Evolutionary conservation across 305 asterid genomes (phyloP), one percentile per base, ranked within the genome.

Genomic region (Nicotiana rustica): DNA sequence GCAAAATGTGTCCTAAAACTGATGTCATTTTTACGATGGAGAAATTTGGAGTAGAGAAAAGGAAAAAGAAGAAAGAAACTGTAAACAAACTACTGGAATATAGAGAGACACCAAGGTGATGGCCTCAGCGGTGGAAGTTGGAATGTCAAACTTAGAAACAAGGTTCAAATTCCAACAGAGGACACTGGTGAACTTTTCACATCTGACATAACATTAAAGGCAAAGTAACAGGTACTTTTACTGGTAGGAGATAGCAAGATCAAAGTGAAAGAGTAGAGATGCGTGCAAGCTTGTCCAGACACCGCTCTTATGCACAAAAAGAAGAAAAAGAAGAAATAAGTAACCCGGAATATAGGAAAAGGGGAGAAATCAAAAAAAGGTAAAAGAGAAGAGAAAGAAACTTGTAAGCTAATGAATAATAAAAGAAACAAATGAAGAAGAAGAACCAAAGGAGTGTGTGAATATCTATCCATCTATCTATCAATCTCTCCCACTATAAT

Each of bases 321-420:
- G 2, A 38, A 38, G 1, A 6, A 38, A 38, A 38, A 38, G 2
- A 9, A 41, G 18, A 2, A 15, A 4, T 33, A 41, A 69, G 5
- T 12, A 18, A 69, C 57, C 57, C 5, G n/a, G 33, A 18, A 19
- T 70, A 70, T 70, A 41, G 10, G 35, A 14, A 68, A 38, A 68
- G 0, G 59, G 18, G 10, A 41, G 35, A 41, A 41, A 2, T 18
- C 35, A 41, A 5, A 18, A 41, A 18, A 41, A n/a, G 56, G 77
- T 38, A 36, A 68, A 38, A 7, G 44, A 38, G 77, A 70, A 70
- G 57, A 36, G 57, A 41, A 70, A 1, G 59, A 19, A 41, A 70
- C n/a, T 70, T 41, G 77, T 69, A 68, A 38, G 5, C 57, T 38
- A 15, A 68, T 68, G 15, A 68, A 68, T n/a, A 62, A 38, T 49